Evolutionary conservation across 2,329 filamentous ascomycete species (phyloP).

Genomic region (Colletotrichum scovillei): DNA sequence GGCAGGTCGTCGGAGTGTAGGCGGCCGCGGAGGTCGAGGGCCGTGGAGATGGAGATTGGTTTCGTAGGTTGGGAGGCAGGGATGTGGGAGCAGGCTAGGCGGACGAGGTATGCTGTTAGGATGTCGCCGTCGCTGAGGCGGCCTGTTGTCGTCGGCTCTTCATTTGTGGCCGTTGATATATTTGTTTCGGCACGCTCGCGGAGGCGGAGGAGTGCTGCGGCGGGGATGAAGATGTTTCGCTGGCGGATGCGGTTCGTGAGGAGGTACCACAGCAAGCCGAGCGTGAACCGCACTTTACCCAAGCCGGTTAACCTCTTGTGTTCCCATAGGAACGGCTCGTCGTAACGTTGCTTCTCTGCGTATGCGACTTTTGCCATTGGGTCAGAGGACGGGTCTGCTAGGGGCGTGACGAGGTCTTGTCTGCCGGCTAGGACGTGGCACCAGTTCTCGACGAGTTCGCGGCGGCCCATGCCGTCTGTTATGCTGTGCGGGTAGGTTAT

Average conservation of each 20-base stretch:
- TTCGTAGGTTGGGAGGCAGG: not conserved
- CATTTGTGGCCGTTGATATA: not conserved
- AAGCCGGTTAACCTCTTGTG: conserved; percentile 11
- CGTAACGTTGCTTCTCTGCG: conserved; percentile 34
- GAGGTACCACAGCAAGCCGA: conserved; percentile 23
- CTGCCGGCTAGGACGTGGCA: conserved; percentile 54
- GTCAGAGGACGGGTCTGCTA: conserved; percentile 43
- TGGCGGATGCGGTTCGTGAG: conserved; percentile 27
- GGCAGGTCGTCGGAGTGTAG: conserved; percentile 20
- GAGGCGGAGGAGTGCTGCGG: not conserved
- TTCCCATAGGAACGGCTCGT: conserved; percentile 47
- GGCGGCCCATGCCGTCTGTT: conserved; percentile 39
- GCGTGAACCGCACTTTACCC: conserved; percentile 17
- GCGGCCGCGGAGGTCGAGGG: conserved; percentile 27
- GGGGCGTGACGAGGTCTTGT: conserved; percentile 51
- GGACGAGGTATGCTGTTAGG: conserved; percentile 24
- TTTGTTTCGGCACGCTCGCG: conserved; percentile 15
- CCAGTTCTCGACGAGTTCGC: conserved; percentile 49
- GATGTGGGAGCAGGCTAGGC: conserved; percentile 18
- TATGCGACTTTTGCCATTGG: conserved; percentile 35
- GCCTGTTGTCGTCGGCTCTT: too few species aligned
- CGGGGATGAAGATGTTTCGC: conserved; percentile 39
- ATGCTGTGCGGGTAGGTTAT: conserved; percentile 59
- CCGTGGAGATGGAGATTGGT: conserved; percentile 18
- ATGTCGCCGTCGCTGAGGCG: conserved; percentile 31